Percentiles rank a stretch among this genome's conserved stretches.
Evolutionary conservation across 2,329 filamentous ascomycete genomes (phyloP).

Genomic region (Colletotrichum somersetense): DNA sequence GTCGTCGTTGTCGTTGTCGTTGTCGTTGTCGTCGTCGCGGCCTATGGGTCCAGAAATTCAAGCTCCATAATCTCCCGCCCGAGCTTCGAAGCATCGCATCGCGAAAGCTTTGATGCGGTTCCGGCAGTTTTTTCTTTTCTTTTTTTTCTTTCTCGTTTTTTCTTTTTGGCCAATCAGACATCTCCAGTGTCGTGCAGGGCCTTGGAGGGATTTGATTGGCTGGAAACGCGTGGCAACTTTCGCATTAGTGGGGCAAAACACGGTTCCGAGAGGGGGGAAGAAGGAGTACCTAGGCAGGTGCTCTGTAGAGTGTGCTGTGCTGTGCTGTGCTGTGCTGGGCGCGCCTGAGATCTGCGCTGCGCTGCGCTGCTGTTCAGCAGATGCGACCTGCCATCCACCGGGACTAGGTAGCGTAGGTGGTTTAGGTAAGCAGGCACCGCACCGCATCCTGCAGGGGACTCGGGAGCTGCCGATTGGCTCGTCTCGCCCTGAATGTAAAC

Average conservation of each 20-base stretch:
- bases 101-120: conserved; percentile 25
- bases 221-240: not conserved
- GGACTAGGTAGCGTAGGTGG: not conserved
- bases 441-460: not conserved
- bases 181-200: conserved; percentile 1
- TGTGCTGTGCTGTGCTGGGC: not conserved
- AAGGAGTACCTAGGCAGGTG: not conserved
- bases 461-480: conserved; percentile 39
- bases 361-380: not conserved
- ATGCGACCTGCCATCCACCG: not conserved
- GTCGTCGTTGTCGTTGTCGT: not conserved
- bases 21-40: not conserved
- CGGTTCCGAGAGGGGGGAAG: not conserved
- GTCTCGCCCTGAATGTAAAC: conserved; percentile 22
- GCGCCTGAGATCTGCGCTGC: conserved; percentile 12
- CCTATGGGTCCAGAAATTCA: not conserved
- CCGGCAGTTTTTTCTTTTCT: not conserved
- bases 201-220: conserved; percentile 6
- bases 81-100: conserved; percentile 3
- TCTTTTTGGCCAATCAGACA: conserved; percentile 30
- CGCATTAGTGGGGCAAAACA: not conserved
- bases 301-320: no score
- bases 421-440: not conserved
- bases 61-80: not conserved
- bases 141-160: not conserved